Evolutionary conservation across 2,329 filamentous ascomycete genomes (phyloP).

Genomic region (Alternaria sp.): DNA sequence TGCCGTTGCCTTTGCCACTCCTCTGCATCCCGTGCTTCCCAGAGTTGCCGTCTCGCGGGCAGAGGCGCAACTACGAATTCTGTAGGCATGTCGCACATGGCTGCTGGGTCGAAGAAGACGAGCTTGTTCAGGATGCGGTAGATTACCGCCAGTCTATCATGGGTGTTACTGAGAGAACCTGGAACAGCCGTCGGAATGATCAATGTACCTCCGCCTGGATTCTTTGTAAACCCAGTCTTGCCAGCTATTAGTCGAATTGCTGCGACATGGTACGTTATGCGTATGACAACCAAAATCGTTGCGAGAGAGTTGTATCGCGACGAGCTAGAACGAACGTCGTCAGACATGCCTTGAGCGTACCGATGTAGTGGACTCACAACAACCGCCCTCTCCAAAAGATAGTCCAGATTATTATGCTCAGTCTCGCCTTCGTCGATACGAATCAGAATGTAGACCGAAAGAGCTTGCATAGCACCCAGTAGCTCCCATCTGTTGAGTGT

Average conservation of each 20-base stretch:
- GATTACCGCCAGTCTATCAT: slow-evolving; percentile 47
- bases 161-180: neutral
- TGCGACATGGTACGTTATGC: neutral
- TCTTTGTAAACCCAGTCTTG: slow-evolving; percentile 53
- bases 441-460: slow-evolving; percentile 53
- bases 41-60: slow-evolving; percentile 52
- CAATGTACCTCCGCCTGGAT: slow-evolving; percentile 46
- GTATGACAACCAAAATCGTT: neutral
- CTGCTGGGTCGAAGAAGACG: slow-evolving; percentile 51
- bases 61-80: slow-evolving; percentile 53
- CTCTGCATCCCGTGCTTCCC: slow-evolving; percentile 50
- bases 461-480: slow-evolving; percentile 53
- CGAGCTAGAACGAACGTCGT: neutral
- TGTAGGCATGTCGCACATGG: slow-evolving; percentile 43
- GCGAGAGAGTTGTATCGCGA: neutral
- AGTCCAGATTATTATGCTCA: slow-evolving; percentile 53
- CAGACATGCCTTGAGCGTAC: neutral
- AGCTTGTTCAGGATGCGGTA: slow-evolving; percentile 53
- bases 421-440: slow-evolving; percentile 55
- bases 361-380: neutral
- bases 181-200: neutral
- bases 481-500: slow-evolving; percentile 48
- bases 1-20: slow-evolving; percentile 36
- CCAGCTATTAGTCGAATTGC: neutral
- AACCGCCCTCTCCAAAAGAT: neutral